Conservation (phyloP, 768 basidiomycete genomes). For the Kwoniella pini region DNA sequence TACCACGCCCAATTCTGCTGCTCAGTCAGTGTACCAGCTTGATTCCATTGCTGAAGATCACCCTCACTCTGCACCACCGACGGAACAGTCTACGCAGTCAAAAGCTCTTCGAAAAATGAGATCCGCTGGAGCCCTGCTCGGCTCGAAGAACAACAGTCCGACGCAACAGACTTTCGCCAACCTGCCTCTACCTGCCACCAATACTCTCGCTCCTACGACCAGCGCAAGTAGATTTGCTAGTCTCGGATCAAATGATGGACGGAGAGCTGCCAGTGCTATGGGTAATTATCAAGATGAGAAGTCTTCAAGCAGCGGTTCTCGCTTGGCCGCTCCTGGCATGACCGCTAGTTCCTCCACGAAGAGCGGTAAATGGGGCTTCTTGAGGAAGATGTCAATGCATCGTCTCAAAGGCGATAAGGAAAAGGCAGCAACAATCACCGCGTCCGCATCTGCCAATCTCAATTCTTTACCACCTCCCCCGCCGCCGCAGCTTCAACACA, state of each 20-base stretch:
- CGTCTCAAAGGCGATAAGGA: conserved; percentile 64
- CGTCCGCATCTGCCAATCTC: conserved; percentile 38
- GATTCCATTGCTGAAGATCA: conserved; percentile 35
- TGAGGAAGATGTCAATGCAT: conserved; percentile 98
- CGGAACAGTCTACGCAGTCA: neutral
- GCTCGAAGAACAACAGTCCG: conserved; percentile 14
- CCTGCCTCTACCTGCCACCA: neutral
- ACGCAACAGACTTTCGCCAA: conserved; percentile 1
- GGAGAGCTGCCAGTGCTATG: conserved; percentile 30
- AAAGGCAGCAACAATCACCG: conserved; percentile 25
- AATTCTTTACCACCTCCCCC: conserved; percentile 30
- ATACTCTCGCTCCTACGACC: conserved; percentile 3
- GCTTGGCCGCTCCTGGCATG: conserved; percentile 16
- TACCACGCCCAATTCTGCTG: conserved; percentile 21
- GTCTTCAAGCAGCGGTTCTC: neutral
- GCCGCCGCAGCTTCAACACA: conserved; percentile 25
- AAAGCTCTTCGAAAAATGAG: conserved; percentile 40
- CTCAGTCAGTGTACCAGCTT: conserved; percentile 26
- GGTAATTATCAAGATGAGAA: conserved; percentile 26
- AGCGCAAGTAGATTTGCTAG: conserved; percentile 24
- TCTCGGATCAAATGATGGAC: conserved; percentile 25
- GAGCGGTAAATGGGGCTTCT: conserved; percentile 84
- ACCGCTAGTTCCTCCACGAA: conserved; percentile 54
- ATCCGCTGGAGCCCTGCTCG: conserved; percentile 41
- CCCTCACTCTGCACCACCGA: conserved; percentile 26